Conservation (phyloP, 2,329 filamentous ascomycete species). For the Diaporthe ilicicola region DNA sequence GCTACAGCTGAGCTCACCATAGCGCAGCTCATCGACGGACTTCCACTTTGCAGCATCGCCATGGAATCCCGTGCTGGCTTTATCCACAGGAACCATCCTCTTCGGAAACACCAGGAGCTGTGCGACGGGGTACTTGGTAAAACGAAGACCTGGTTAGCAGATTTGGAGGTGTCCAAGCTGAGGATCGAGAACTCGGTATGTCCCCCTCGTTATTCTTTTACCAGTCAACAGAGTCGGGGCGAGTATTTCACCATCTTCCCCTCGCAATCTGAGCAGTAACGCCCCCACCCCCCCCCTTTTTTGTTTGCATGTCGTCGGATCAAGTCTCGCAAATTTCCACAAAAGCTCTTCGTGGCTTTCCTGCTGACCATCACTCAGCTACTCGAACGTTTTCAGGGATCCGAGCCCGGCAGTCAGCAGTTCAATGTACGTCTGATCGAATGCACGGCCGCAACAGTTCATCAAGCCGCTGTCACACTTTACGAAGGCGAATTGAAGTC, state of each 20-base stretch:
- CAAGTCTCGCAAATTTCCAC: neutral
- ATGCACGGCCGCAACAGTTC: neutral
- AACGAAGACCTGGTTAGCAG: neutral
- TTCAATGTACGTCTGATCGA: conserved; percentile 7
- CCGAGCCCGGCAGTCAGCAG: neutral
- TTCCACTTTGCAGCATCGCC: neutral
- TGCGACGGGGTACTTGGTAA: neutral
- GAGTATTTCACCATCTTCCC: too few species aligned
- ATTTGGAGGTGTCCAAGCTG: neutral
- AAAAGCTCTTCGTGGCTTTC: neutral
- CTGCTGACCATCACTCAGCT: neutral
- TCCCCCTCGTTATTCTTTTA: neutral
- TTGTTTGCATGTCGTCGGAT: neutral
- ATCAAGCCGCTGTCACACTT: neutral
- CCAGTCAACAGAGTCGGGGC: too few species aligned
- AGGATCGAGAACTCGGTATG: neutral
- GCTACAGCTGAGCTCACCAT: neutral
- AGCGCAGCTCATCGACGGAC: neutral
- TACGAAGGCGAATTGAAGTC: neutral
- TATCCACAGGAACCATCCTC: neutral
- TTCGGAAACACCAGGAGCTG: neutral
- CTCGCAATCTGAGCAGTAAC: neutral
- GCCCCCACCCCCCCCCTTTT: too few species aligned
- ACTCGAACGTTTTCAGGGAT: neutral
- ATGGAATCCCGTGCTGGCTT: neutral